Evolutionary conservation across 768 basidiomycete genomes (phyloP).

Genomic region (Collybia nuda): DNA sequence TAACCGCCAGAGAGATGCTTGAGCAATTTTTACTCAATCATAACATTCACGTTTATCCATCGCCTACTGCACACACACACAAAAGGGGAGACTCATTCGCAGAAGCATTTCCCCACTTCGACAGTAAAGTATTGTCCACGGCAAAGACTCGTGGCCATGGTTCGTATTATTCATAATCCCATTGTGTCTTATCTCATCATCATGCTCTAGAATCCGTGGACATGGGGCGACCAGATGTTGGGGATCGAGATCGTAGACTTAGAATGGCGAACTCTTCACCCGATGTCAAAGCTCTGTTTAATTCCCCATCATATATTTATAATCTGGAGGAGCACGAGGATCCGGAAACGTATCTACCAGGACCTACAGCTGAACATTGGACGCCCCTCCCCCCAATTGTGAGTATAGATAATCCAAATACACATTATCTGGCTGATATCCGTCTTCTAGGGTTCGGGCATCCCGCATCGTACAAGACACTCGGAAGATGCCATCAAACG

Average conservation of each 20-base stretch:
- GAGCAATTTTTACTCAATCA: constrained; percentile 88
- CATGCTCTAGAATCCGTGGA: constrained; percentile 66
- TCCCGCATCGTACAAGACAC: constrained; percentile 66
- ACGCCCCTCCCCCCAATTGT: constrained; percentile 76
- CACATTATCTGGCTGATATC: constrained; percentile 12
- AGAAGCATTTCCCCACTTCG: constrained; percentile 95
- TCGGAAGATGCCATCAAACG: constrained; percentile 78
- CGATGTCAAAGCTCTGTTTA: constrained; percentile 94
- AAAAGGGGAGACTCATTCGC: constrained; percentile 92
- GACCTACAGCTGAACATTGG: constrained; percentile 68
- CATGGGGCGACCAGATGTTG: constrained; percentile 69
- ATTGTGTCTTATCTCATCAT: not conserved
- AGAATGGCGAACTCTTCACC: constrained; percentile 88
- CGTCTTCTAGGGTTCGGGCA: constrained; percentile 57
- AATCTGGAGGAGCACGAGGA: constrained; percentile 76
- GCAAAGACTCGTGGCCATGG: constrained; percentile 67
- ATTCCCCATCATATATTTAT: constrained; percentile 81
- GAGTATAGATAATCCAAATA: constrained; percentile 23
- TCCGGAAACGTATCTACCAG: constrained; percentile 57
- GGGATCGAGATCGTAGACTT: constrained; percentile 71
- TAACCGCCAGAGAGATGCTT: constrained; percentile 86
- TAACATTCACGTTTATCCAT: constrained; percentile 81
- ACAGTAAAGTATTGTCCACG: constrained; percentile 88
- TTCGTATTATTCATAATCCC: constrained; percentile 21
- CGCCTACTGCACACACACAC: constrained; percentile 74